phyloP scores from a whole-genome alignment of 495 filamentous ascomycete species.

The Penicillium longicatenatum region DNA sequence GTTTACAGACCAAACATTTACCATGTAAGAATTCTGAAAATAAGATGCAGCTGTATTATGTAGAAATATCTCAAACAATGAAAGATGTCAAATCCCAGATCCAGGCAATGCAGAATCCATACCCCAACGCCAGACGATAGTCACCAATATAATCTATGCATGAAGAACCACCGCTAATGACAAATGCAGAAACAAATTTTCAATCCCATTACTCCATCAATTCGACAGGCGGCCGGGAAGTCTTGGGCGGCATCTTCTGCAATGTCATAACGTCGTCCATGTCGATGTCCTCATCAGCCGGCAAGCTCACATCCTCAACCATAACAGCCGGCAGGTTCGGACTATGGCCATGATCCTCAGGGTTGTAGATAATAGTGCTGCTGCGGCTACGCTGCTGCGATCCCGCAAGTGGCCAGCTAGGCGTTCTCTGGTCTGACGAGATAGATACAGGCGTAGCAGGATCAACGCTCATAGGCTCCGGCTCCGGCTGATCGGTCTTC shows the following conservation, averaged over 20 bases:
- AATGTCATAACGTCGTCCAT: constrained; percentile 44
- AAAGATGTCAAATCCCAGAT: not conserved
- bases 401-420: constrained; percentile 38
- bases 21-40: not conserved
- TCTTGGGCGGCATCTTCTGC: constrained; percentile 69
- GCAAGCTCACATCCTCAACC: constrained; percentile 83
- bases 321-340: constrained; percentile 84
- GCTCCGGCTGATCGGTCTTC: constrained; percentile 40
- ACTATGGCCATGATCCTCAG: constrained; percentile 70
- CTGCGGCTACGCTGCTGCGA: constrained; percentile 56
- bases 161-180: constrained; percentile 17
- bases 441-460: constrained; percentile 41
- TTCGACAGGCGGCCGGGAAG: constrained; percentile 84
- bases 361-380: constrained; percentile 74
- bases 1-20: too few species aligned
- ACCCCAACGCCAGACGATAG: constrained; percentile 10
- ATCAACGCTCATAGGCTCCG: constrained; percentile 24
- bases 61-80: not conserved
- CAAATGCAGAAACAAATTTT: constrained; percentile 12
- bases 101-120: constrained; percentile 3
- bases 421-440: constrained; percentile 40
- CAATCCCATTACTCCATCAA: constrained; percentile 62
- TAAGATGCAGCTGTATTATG: not conserved
- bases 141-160: constrained; percentile 5
- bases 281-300: constrained; percentile 43